Evolutionary conservation across 306 rosid genomes (phyloP).

Genomic region (Cicer pinnatifidum): DNA sequence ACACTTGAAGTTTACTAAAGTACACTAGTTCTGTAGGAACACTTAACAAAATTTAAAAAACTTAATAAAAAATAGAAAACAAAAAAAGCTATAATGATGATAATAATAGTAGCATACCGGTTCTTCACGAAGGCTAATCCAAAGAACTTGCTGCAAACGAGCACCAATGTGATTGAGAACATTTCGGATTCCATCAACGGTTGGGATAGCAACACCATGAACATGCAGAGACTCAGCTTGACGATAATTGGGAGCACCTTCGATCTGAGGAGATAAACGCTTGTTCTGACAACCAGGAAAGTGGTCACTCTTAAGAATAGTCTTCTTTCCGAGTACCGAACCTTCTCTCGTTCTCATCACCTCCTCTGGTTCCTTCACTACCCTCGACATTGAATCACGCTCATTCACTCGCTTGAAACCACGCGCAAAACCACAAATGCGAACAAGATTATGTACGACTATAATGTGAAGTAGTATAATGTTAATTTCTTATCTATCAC

Average conservation of each 20-base stretch:
- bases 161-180: constrained; percentile 83
- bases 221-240: constrained; percentile 80
- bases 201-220: constrained; percentile 96
- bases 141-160: constrained; percentile 62
- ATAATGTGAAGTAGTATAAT: neutral
- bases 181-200: constrained; percentile 72
- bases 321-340: constrained; percentile 84
- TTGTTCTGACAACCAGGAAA: constrained; percentile 97
- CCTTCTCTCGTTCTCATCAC: constrained; percentile 87
- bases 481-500: neutral
- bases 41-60: neutral
- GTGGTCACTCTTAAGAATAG: constrained; percentile 94
- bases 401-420: constrained; percentile 2
- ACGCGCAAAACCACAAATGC: neutral
- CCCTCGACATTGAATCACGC: constrained; percentile 45
- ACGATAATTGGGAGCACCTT: constrained; percentile 98
- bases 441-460: neutral
- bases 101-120: constrained; percentile 54
- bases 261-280: constrained; percentile 82
- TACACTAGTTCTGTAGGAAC: neutral
- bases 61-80: neutral
- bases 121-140: constrained; percentile 95
- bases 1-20: neutral
- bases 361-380: constrained; percentile 70
- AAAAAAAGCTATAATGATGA: neutral